These are phyloP conservation scores for Solanum aculeatissimum DNA, from an alignment of 305 asterid species.

Conservation along the genomic window DNA sequence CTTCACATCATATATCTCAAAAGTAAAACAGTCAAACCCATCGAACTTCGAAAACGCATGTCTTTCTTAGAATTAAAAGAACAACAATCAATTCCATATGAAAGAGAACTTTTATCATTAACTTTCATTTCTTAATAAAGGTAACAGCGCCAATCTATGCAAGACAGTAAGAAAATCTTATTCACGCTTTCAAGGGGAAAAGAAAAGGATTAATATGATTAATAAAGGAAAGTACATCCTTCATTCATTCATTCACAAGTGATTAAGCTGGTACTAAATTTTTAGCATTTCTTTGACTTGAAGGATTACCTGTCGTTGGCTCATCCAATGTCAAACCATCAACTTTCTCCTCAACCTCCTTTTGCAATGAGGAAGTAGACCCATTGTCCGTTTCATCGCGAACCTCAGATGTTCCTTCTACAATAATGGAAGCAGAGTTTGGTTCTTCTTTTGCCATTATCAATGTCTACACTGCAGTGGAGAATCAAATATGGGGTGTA, in stretches of 20 bases:
- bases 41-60: not conserved
- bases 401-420: slow-evolving; percentile 28
- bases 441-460: slow-evolving; percentile 9
- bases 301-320: slow-evolving; percentile 36
- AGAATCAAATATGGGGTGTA: not conserved
- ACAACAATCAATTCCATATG: not conserved
- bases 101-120: not conserved
- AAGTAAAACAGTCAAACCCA: not conserved
- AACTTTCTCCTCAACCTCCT: slow-evolving; percentile 43
- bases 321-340: slow-evolving; percentile 41
- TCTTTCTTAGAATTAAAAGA: not conserved
- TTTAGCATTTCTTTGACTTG: not conserved
- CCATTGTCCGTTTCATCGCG: slow-evolving; percentile 16
- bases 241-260: not conserved
- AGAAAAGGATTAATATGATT: no score
- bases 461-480: not conserved
- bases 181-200: not conserved
- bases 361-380: slow-evolving; percentile 11
- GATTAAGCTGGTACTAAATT: not conserved
- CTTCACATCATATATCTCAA: not conserved
- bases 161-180: not conserved
- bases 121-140: not conserved
- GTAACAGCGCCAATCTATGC: not conserved
- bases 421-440: slow-evolving; percentile 1
- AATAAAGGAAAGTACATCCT: not conserved